Base-by-base conservation (phyloP, 495 filamentous ascomycete species). In the Penicillium manginii region DNA sequence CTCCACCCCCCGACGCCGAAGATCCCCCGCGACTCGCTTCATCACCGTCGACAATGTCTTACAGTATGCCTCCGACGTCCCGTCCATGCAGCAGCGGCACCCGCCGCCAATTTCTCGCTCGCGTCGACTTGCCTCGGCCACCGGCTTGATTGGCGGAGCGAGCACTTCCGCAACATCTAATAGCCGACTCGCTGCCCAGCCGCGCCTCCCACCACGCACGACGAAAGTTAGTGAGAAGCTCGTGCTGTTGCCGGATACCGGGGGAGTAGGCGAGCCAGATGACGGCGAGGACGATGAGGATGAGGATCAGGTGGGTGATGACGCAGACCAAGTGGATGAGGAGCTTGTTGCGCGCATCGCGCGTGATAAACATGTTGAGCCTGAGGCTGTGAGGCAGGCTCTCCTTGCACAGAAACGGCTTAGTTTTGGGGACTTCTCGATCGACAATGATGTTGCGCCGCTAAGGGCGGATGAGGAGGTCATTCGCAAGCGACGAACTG, bases 1-100 rank as follows among this genome's bases (percentile, higher is more conserved):
- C 11, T 51, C 58, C 7, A 72, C 66, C 37, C 73, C 69, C 47
- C 73, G 66, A 55, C 74, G 67, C 29, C 74, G 67, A 40, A 72
- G 70, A 47, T 77, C 72, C 43, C 76, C 80, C 31, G 76, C 84
- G 43, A 92, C 88, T 58, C 91, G 92, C 47, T 86, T 94, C 70
- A 91, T 98, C 62, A 96, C 91, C 12, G 96, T 99, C 67, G 94
- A 99, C 73, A 97, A 92, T 65, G 88, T 98, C 57, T 86, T 99
- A 3, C 92, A 96, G 73, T 90, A 96, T 75, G 86, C 92, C 55
- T 96, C 91, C 33, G 93, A 99, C 63, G 91, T 99, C 5, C 96
- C 94, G 18, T 98, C 94, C 0, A 92, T 91, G 72, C 93, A 98
- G 73, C 91, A 92, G 39, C 87, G 94, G 4, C 81, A 85, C 18